Conservation (phyloP, 148 eudicot genomes). For the Chenopodium berlandieri region DNA sequence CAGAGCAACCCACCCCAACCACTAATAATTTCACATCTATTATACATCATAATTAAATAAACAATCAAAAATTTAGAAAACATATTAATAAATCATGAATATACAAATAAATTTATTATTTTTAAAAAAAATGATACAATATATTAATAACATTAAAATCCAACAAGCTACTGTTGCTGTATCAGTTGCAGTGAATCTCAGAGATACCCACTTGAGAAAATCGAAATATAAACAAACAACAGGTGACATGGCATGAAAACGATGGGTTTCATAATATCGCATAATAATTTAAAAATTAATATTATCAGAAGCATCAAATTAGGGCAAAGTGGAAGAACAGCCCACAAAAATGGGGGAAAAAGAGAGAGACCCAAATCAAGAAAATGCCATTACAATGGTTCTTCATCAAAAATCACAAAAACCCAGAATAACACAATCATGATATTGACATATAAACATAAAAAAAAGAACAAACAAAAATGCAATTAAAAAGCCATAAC, state of each 20-base stretch:
- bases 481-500: too few relatives aligned
- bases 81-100: not conserved
- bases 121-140: not conserved
- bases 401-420: not conserved
- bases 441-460: not conserved
- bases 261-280: conserved; percentile 12
- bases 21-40: conserved; percentile 13
- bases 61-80: not conserved
- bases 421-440: not conserved
- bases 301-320: conserved; percentile 15
- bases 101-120: not conserved
- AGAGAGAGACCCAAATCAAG: not conserved
- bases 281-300: conserved; percentile 4
- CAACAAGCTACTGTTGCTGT: conserved; percentile 17
- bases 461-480: not conserved
- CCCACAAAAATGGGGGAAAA: not conserved
- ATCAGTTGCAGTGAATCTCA: conserved; percentile 1
- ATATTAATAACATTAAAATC: conserved; percentile 11
- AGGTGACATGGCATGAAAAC: conserved; percentile 4
- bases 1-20: conserved; percentile 24
- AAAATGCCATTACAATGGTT: not conserved
- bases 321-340: too few relatives aligned
- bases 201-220: too few relatives aligned
- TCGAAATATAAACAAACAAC: not conserved
- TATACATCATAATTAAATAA: not conserved